A percentile compares a stretch with the other conserved stretches of the same genome.
These are phyloP conservation scores for Boletus coccyginus DNA, from an alignment of 768 basidiomycete species.

Conservation along the genomic window DNA sequence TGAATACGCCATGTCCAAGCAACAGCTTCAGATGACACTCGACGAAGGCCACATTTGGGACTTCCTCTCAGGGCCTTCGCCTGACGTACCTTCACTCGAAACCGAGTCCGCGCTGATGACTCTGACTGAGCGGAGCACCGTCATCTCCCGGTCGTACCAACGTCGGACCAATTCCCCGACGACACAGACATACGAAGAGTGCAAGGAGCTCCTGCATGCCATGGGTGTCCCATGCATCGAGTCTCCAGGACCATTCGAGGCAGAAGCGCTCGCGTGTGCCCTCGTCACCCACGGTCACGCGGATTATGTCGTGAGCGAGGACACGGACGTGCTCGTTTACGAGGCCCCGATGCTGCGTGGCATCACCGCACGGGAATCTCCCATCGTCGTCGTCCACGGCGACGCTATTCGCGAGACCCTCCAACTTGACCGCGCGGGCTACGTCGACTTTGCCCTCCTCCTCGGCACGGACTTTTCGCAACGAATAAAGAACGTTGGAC, in stretches of 20 bases:
- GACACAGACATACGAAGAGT: constrained; percentile 62
- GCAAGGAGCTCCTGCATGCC: constrained; percentile 62
- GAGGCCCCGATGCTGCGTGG: constrained; percentile 81
- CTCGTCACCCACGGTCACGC: constrained; percentile 73
- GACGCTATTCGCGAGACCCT: constrained; percentile 56
- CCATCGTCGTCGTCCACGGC: constrained; percentile 66
- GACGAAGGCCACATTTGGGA: constrained; percentile 66
- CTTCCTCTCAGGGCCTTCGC: constrained; percentile 28
- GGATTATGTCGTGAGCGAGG: constrained; percentile 89
- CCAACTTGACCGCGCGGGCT: constrained; percentile 53
- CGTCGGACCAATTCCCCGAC: constrained; percentile 64
- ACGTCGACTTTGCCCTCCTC: constrained; percentile 82
- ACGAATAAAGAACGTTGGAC: constrained; percentile 81
- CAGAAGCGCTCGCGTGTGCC: constrained; percentile 80
- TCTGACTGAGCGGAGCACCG: constrained; percentile 50
- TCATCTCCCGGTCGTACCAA: constrained; percentile 63
- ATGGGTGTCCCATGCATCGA: constrained; percentile 86
- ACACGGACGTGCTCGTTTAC: constrained; percentile 83
- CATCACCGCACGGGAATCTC: constrained; percentile 55
- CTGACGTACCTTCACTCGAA: constrained; percentile 12
- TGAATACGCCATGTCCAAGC: constrained; percentile 57
- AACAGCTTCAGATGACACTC: constrained; percentile 54
- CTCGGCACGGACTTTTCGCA: constrained; percentile 90
- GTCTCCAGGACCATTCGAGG: constrained; percentile 68
- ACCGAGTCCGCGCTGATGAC: constrained; percentile 24